These are phyloP conservation scores for Hypoxylon sp. DNA, from an alignment of 2,329 filamentous ascomycete species.

Conservation along the genomic window DNA sequence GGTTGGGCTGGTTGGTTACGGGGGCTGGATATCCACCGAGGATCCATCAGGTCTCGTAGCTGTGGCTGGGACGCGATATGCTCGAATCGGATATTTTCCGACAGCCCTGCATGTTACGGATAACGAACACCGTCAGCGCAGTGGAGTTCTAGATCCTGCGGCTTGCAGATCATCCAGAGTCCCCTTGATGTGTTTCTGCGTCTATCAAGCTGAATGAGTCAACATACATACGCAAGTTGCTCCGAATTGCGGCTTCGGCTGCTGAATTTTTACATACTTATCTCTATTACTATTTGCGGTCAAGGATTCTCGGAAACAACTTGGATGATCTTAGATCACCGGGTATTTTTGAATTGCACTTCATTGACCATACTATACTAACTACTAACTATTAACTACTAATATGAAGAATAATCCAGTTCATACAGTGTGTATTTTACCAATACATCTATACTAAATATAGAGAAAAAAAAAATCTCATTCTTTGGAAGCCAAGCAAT, in stretches of 20 bases:
- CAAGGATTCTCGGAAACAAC: neutral
- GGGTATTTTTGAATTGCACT: too few species aligned
- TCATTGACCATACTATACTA: too few species aligned
- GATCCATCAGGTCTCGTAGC: conserved; percentile 3
- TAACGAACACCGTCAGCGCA: conserved; percentile 13
- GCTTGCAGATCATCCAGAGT: conserved; percentile 1
- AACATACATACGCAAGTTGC: neutral
- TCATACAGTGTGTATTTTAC: neutral
- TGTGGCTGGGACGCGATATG: conserved; percentile 3
- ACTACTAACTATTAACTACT: too few species aligned
- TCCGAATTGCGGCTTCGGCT: neutral
- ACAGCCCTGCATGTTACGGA: conserved; percentile 8
- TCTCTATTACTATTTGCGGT: too few species aligned
- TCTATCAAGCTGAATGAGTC: conserved; percentile 5
- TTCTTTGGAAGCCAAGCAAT: neutral
- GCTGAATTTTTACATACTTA: neutral
- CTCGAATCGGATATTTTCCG: conserved; percentile 16
- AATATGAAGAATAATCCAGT: too few species aligned
- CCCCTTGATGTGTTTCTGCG: neutral
- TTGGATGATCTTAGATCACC: neutral
- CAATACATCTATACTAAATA: conserved; percentile 4
- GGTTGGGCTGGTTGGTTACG: neutral
- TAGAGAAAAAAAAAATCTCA: neutral
- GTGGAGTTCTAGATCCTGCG: conserved; percentile 5
- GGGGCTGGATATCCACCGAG: conserved; percentile 14